These are phyloP conservation scores for Phytophthora colocasiae DNA, from an alignment of 352 stramenopile genomes.

Conservation along the genomic window DNA sequence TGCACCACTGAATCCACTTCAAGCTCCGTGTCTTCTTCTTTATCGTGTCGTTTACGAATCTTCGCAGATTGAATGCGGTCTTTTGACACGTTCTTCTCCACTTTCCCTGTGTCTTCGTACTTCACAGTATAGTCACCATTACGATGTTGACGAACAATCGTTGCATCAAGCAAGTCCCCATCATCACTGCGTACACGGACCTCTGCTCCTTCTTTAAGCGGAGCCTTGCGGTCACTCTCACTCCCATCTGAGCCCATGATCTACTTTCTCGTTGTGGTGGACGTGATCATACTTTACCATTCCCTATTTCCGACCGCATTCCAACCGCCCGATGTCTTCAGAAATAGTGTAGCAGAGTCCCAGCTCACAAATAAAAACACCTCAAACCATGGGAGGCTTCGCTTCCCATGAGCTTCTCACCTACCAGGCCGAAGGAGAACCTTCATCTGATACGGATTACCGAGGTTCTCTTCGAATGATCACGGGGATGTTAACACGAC, in stretches of 20 bases:
- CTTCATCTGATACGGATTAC: constrained; percentile 25
- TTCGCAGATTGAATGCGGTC: constrained; percentile 26
- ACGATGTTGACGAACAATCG: constrained; percentile 45
- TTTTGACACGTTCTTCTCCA: constrained; percentile 46
- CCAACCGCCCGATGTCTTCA: constrained; percentile 3
- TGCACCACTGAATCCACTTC: constrained; percentile 43
- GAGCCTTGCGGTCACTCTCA: constrained; percentile 15
- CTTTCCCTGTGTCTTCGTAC: constrained; percentile 38
- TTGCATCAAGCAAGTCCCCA: constrained; percentile 25
- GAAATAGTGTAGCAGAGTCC: constrained; percentile 29
- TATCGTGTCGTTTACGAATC: constrained; percentile 11
- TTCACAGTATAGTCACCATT: constrained; percentile 48
- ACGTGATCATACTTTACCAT: background rate
- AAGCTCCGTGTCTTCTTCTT: constrained; percentile 24
- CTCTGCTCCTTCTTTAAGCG: constrained; percentile 15
- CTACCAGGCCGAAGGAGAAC: constrained; percentile 16
- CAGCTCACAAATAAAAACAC: constrained; percentile 1
- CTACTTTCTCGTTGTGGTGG: constrained; percentile 7
- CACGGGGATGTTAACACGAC: constrained; percentile 34
- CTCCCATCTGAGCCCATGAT: constrained; percentile 26
- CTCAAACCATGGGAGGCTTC: constrained; percentile 45
- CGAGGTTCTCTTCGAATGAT: constrained; percentile 29
- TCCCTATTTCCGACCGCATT: too few species aligned
- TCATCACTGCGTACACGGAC: constrained; percentile 28
- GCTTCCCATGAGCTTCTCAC: constrained; percentile 43